phyloP scores from a whole-genome alignment of 2,329 filamentous ascomycete genomes.

The Colletotrichum sp. region DNA sequence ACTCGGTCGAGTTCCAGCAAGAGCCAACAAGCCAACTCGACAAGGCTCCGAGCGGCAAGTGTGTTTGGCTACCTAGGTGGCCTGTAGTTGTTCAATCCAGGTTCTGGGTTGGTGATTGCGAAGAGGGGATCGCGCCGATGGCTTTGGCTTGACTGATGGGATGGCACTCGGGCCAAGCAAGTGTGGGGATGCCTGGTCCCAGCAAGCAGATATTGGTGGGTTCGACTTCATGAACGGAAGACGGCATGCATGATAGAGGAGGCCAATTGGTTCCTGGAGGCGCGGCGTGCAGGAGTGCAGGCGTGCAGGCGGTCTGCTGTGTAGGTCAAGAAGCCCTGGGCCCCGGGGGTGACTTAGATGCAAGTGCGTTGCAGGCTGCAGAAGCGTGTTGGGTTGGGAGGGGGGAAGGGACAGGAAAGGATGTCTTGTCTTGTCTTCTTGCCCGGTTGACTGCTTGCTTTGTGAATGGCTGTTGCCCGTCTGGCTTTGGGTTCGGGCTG shows the following conservation, averaged over 20 bases:
- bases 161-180: slow-evolving; percentile 27
- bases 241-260: slow-evolving; percentile 52
- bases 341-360: slow-evolving; percentile 34
- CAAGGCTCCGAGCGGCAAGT: neutral
- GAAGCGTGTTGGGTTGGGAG: slow-evolving; percentile 25
- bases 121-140: slow-evolving; percentile 13
- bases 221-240: slow-evolving; percentile 48
- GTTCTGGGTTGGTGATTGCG: slow-evolving; percentile 10
- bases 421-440: neutral
- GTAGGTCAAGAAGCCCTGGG: slow-evolving; percentile 35
- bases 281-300: slow-evolving; percentile 22
- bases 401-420: slow-evolving; percentile 25
- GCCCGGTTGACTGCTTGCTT: neutral
- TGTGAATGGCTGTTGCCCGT: neutral
- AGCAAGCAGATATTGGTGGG: slow-evolving; percentile 32
- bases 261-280: slow-evolving; percentile 42
- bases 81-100: slow-evolving; percentile 7
- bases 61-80: neutral
- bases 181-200: slow-evolving; percentile 34
- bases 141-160: slow-evolving; percentile 15
- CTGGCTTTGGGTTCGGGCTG: slow-evolving; percentile 25
- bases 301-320: slow-evolving; percentile 35
- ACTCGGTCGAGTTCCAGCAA: neutral
- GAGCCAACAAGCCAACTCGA: neutral
- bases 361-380: slow-evolving; percentile 22